Base-by-base conservation (phyloP, 345 rosid genomes). In the Moringa oleifera region DNA sequence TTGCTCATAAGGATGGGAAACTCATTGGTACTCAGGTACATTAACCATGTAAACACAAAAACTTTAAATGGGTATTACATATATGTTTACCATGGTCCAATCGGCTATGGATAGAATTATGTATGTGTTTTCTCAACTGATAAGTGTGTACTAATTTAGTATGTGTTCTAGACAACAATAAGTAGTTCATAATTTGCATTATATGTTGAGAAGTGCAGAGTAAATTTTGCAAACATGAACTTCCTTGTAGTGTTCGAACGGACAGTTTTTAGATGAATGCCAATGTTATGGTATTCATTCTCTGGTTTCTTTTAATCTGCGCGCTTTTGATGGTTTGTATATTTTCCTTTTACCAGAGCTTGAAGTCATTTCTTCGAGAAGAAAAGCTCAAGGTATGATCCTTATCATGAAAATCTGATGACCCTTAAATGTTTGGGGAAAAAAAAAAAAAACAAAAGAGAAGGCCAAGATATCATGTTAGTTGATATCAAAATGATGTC, bases 1-100 rank as follows among this genome's bases (percentile, higher is more conserved):
- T 94, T 67, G 97, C 99, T 50, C 85, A 90, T 58, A 86, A 94
- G 80, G 90, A 82, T 69, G 99, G 99, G 41, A 73, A 88, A 63
- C 81, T 88, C 61, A 83, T 88, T 71, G 99, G 84, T 57, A 74
- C 80, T 28, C 88, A 90, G 99, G 99, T 94, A 75, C 58, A 5
- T 21, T 71, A 16, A 13, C 19, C 20, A 33, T 53, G 41, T 37
- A 41, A 21, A 46, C 23, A 0, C 11, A 20, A 20, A 58, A 54
- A 9, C 46, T 57, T 41, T 4, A 47, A 9, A 31, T 41, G 47
- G 49, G 16, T 18, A 22, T 36, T 58, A 16, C 20, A 15, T 25
- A 7, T 24, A 36, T 58, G 20, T 52, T 45, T 9, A 17, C 16
- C 15, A 0, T 15, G 20, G 6, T 16, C 47, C 47, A 41, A 1